Conservation (phyloP, 441 rosid genomes). For the Rhodomyrtus psidioides region DNA sequence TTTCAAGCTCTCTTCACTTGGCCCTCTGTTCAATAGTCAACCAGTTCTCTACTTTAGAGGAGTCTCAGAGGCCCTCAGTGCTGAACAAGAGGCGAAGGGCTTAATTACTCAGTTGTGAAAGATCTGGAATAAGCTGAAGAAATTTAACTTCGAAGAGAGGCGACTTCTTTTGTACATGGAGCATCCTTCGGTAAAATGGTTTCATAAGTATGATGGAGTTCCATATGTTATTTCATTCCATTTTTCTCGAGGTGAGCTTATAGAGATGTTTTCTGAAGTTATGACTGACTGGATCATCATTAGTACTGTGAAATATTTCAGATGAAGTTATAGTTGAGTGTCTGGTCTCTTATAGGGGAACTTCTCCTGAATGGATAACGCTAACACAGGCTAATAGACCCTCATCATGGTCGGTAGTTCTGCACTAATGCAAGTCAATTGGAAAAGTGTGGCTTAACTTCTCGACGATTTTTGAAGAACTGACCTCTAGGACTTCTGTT, state of each 20-base stretch:
- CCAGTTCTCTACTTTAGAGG: conserved; percentile 26
- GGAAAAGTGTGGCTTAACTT: too few species aligned
- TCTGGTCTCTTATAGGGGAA: neutral
- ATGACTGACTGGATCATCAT: neutral
- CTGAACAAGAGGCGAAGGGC: conserved; percentile 32
- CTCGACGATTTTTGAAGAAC: too few species aligned
- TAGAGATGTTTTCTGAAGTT: neutral
- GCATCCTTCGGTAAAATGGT: neutral
- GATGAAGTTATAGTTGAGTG: neutral
- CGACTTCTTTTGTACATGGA: neutral
- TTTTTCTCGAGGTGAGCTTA: neutral
- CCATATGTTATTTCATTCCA: neutral
- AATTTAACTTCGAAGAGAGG: neutral
- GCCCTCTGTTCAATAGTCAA: conserved; percentile 28
- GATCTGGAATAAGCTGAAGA: neutral
- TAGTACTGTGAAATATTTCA: neutral
- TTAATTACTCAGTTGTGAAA: conserved; percentile 9
- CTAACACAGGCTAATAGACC: neutral
- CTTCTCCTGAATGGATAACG: neutral
- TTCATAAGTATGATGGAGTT: neutral
- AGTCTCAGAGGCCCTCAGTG: conserved; percentile 18
- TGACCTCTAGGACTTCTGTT: neutral
- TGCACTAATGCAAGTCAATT: neutral
- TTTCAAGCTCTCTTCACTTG: conserved; percentile 22
- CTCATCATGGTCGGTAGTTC: neutral